Evolutionary conservation across 768 basidiomycete species (phyloP).

Genomic region (Psilocybe cyanescens): DNA sequence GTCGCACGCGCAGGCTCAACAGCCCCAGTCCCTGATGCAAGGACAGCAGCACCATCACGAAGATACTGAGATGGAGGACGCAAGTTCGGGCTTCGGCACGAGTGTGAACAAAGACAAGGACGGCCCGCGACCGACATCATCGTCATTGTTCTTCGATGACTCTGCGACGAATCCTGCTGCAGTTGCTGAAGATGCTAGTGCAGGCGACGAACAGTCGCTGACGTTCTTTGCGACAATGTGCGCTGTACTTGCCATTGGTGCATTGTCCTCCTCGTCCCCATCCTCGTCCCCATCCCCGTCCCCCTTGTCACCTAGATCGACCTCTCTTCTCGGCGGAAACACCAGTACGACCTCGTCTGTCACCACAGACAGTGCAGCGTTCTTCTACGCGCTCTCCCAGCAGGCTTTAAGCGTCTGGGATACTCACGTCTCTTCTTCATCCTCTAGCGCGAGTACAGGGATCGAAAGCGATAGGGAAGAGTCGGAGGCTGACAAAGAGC

Average conservation of each 20-base stretch:
- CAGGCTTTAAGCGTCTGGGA: slow-evolving; percentile 45
- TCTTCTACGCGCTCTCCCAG: slow-evolving; percentile 39
- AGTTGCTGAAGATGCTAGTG: not conserved
- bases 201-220: slow-evolving; percentile 22
- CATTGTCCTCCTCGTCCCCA: slow-evolving; percentile 19
- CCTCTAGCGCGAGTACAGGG: not conserved
- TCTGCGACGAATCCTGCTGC: not conserved
- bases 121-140: too few species aligned
- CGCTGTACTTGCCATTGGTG: slow-evolving; percentile 64
- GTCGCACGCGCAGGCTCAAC: not conserved
- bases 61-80: slow-evolving; percentile 16
- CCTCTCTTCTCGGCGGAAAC: not conserved
- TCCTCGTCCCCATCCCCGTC: slow-evolving; percentile 4
- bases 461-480: not conserved
- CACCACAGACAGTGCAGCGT: slow-evolving; percentile 26
- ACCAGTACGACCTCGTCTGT: not conserved
- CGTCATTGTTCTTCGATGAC: not conserved
- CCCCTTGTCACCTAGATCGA: not conserved
- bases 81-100: not conserved
- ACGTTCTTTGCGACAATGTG: slow-evolving; percentile 64
- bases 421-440: slow-evolving; percentile 22
- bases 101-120: not conserved
- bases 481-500: not conserved
- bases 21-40: too few species aligned
- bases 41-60: too few species aligned